These are phyloP conservation scores for Cnidoscolus chayamansa DNA, from an alignment of 441 rosid species.

Conservation along the genomic window DNA sequence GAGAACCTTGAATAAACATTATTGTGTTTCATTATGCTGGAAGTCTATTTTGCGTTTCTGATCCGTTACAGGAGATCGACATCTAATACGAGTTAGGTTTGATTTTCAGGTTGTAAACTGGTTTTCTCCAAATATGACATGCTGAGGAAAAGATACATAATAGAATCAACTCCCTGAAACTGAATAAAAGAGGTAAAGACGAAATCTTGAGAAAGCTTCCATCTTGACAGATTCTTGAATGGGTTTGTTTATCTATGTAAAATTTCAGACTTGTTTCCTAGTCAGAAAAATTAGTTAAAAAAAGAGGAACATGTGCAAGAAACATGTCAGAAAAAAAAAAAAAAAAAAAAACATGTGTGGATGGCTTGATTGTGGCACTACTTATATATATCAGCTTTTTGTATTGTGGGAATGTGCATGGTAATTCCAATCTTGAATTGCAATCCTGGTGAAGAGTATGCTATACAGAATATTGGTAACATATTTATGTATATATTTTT, in stretches of 20 bases:
- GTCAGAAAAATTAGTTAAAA: background rate
- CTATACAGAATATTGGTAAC: too few relatives aligned
- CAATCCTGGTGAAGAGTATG: too few relatives aligned
- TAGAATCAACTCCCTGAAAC: conserved; percentile 2
- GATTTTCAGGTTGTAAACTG: conserved; percentile 31
- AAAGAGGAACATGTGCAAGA: background rate
- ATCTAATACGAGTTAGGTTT: background rate
- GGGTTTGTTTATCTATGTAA: conserved; percentile 11
- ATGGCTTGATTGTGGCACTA: conserved; percentile 22
- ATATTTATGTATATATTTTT: too few relatives aligned
- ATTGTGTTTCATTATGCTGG: background rate
- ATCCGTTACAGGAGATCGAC: background rate
- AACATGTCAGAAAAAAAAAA: too few relatives aligned
- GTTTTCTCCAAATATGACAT: conserved; percentile 40
- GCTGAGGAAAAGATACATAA: conserved; percentile 38
- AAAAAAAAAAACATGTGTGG: background rate
- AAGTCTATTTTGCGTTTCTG: background rate
- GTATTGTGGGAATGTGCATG: too few relatives aligned
- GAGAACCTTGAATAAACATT: background rate
- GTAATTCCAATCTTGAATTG: too few relatives aligned
- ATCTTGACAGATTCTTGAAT: background rate
- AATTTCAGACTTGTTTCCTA: conserved; percentile 22
- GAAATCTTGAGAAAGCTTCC: conserved; percentile 10
- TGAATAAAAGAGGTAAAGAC: conserved; percentile 12
- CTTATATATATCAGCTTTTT: background rate